These are phyloP conservation scores for Phytophthora pseudosyringae DNA, from an alignment of 352 stramenopile species.

Conservation along the genomic window DNA sequence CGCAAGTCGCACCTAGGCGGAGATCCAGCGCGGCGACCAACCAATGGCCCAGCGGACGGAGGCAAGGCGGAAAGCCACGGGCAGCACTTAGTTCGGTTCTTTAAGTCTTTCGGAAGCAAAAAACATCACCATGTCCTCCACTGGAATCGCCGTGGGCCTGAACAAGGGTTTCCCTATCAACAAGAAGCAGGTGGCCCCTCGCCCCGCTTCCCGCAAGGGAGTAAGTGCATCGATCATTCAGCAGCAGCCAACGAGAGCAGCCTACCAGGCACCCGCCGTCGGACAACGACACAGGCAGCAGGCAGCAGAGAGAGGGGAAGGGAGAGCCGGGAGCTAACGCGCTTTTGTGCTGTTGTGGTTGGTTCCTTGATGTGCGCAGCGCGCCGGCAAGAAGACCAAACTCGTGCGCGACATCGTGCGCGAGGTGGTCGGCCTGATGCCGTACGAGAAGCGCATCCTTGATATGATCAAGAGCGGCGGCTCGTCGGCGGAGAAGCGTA, in stretches of 20 bases:
- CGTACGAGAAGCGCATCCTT: slow-evolving; percentile 99
- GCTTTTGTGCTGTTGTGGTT: slow-evolving; percentile 5
- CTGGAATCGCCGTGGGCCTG: slow-evolving; percentile 91
- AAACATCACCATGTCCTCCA: slow-evolving; percentile 87
- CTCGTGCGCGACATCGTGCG: slow-evolving; percentile 96
- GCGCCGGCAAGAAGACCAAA: slow-evolving; percentile 94
- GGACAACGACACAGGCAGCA: slow-evolving; percentile 5
- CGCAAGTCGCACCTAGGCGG: slow-evolving; percentile 31
- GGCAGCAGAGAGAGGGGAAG: slow-evolving; percentile 1
- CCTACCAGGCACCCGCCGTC: neutral
- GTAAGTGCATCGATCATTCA: slow-evolving; percentile 67
- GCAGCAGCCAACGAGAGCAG: neutral
- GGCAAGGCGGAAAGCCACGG: slow-evolving; percentile 3
- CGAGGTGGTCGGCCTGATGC: slow-evolving; percentile 98
- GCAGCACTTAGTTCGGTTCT: slow-evolving; percentile 78
- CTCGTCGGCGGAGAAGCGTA: slow-evolving; percentile 97
- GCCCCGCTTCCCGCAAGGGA: slow-evolving; percentile 88
- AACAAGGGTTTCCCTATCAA: slow-evolving; percentile 94
- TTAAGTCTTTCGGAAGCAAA: slow-evolving; percentile 89
- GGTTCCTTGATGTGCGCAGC: slow-evolving; percentile 45
- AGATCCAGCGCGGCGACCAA: slow-evolving; percentile 33
- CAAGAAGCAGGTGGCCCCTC: slow-evolving; percentile 91
- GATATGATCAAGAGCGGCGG: slow-evolving; percentile 99
- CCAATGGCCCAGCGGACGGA: slow-evolving; percentile 37
- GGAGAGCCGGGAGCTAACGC: slow-evolving; percentile 16